Conservation (phyloP, 2,329 filamentous ascomycete genomes). For the Alternaria ventricosa region DNA sequence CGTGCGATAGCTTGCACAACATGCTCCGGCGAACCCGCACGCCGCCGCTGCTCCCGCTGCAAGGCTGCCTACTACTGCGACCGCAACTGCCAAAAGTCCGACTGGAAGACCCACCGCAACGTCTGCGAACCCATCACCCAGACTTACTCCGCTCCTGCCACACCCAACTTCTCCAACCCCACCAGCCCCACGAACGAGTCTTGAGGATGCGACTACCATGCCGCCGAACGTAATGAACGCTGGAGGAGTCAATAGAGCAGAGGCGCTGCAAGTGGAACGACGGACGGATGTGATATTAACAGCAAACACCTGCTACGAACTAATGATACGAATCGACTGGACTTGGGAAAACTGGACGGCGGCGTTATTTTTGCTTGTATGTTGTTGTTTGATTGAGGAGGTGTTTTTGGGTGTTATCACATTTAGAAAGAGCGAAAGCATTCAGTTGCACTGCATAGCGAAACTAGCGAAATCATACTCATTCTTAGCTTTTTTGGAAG, state of each 20-base stretch:
- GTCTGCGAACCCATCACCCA: conserved; percentile 45
- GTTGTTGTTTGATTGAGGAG: not conserved
- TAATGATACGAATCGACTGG: conserved; percentile 1
- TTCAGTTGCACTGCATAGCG: conserved; percentile 5
- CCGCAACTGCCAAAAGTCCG: conserved; percentile 57
- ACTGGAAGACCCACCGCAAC: conserved; percentile 61
- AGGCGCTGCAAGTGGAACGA: not conserved
- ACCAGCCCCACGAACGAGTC: conserved; percentile 31
- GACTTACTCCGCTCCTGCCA: conserved; percentile 32
- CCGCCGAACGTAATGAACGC: not conserved
- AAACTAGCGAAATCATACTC: conserved; percentile 4
- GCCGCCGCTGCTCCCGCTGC: conserved; percentile 57
- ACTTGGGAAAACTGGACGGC: not conserved
- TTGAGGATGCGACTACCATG: conserved; percentile 1
- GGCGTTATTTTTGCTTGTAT: not conserved
- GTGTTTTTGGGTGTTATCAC: not conserved
- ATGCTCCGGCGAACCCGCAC: conserved; percentile 30
- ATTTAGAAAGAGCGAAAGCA: conserved; percentile 2
- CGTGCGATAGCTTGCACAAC: conserved; percentile 29
- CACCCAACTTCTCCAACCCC: conserved; percentile 37
- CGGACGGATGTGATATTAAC: not conserved
- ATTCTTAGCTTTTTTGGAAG: not conserved
- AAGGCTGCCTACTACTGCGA: conserved; percentile 58
- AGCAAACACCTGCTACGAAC: not conserved
- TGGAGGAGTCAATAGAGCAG: not conserved